A percentile compares a stretch with the other conserved stretches of the same genome.
Evolutionary conservation across 768 basidiomycete species (phyloP).

Genomic region (Boletus barrowsii): DNA sequence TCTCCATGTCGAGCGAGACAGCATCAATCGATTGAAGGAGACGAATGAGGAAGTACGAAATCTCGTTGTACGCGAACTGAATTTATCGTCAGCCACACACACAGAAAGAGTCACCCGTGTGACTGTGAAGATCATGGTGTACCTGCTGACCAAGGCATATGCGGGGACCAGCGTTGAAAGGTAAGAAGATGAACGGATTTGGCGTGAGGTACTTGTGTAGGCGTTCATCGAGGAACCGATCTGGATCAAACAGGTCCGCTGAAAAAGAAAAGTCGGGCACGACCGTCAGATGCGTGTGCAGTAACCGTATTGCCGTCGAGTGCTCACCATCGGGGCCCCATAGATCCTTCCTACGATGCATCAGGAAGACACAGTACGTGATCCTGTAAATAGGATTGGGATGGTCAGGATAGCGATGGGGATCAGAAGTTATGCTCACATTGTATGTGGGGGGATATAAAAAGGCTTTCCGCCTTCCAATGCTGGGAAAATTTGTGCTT

Average conservation of each 20-base stretch:
- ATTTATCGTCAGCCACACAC: not conserved
- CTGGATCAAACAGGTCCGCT: constrained; percentile 53
- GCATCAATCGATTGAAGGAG: constrained; percentile 47
- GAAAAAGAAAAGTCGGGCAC: not conserved
- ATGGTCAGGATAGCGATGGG: not conserved
- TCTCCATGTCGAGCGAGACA: constrained; percentile 38
- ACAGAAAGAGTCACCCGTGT: no score
- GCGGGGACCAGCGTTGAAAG: constrained; percentile 66
- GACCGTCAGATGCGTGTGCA: no score
- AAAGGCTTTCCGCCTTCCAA: constrained; percentile 40
- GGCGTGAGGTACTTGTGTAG: constrained; percentile 49
- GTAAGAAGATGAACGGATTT: constrained; percentile 68
- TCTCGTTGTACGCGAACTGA: constrained; percentile 55
- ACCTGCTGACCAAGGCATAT: constrained; percentile 57
- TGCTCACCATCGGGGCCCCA: constrained; percentile 37
- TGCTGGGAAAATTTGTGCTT: constrained; percentile 18
- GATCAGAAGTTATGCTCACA: constrained; percentile 11
- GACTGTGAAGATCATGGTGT: constrained; percentile 44
- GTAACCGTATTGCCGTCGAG: no score
- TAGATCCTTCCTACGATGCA: constrained; percentile 37
- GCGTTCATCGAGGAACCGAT: constrained; percentile 61
- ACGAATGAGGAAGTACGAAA: constrained; percentile 52
- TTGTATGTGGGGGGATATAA: constrained; percentile 47
- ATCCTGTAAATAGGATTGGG: constrained; percentile 4
- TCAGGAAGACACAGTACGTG: constrained; percentile 27